These are phyloP conservation scores for Thelonectria discophora DNA, from an alignment of 2,329 filamentous ascomycete species.

Conservation along the genomic window DNA sequence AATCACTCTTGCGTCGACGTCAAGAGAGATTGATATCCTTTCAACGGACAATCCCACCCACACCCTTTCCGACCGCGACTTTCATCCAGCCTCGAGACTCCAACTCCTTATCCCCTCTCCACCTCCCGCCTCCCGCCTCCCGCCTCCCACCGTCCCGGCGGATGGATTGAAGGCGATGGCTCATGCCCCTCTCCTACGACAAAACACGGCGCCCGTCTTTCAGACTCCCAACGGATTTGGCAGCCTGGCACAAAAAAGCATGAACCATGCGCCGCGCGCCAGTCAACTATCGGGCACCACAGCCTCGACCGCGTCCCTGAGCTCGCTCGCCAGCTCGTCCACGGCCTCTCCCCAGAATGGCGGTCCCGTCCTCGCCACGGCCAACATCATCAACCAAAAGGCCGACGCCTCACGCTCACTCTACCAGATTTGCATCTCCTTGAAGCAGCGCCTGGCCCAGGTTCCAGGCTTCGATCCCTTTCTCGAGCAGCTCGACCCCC, in stretches of 20 bases:
- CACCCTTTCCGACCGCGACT: constrained; percentile 11
- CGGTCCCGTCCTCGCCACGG: constrained; percentile 76
- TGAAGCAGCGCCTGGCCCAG: constrained; percentile 81
- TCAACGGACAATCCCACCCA: constrained; percentile 17
- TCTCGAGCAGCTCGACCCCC: constrained; percentile 75
- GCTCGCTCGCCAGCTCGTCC: constrained; percentile 56
- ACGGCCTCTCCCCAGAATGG: constrained; percentile 57
- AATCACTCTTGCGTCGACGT: constrained; percentile 36
- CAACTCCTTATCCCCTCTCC: constrained; percentile 23
- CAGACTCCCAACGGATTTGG: constrained; percentile 58
- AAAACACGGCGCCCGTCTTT: constrained; percentile 66
- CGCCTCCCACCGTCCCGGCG: constrained; percentile 43
- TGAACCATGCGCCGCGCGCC: constrained; percentile 63
- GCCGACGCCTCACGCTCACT: constrained; percentile 91
- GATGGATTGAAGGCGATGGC: constrained; percentile 63
- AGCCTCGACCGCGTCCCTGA: constrained; percentile 62
- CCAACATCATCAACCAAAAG: constrained; percentile 97
- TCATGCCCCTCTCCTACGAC: constrained; percentile 67
- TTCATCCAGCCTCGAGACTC: constrained; percentile 27
- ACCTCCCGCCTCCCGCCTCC: constrained; percentile 4
- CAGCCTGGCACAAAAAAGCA: constrained; percentile 55
- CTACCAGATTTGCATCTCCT: constrained; percentile 91
- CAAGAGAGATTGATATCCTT: constrained; percentile 33
- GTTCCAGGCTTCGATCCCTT: constrained; percentile 85
- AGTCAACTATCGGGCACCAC: constrained; percentile 72